phyloP scores from a whole-genome alignment of 2,329 filamentous ascomycete genomes.

The Aspergillus caelatus region DNA sequence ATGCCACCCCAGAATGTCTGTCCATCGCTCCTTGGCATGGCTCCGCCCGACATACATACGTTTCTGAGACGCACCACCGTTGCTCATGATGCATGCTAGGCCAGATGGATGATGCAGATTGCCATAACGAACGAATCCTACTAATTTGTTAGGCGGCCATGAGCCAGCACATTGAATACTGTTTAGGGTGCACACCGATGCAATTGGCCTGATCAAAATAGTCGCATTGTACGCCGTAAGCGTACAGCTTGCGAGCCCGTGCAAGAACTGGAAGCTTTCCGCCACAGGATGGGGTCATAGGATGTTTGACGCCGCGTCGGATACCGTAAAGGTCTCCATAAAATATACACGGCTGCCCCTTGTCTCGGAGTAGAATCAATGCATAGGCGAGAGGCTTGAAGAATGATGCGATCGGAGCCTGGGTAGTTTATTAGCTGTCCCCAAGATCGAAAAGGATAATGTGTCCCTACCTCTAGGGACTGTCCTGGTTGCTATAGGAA shows the following conservation, averaged over 20 bases:
- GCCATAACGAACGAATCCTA: constrained; percentile 56
- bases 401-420: constrained; percentile 64
- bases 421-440: constrained; percentile 1
- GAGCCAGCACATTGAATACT: not conserved
- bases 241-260: constrained; percentile 66
- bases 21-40: constrained; percentile 65
- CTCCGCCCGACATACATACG: constrained; percentile 64
- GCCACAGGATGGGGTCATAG: constrained; percentile 56
- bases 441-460: not conserved
- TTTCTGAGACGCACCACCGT: constrained; percentile 52
- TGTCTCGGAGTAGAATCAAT: constrained; percentile 67
- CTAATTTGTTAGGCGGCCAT: not conserved
- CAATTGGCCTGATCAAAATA: constrained; percentile 65
- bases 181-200: constrained; percentile 49
- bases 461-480: constrained; percentile 54
- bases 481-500: constrained; percentile 60
- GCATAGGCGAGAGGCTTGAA: constrained; percentile 75
- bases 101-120: constrained; percentile 54
- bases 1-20: constrained; percentile 62
- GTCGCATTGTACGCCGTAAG: constrained; percentile 66
- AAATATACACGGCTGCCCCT: constrained; percentile 69
- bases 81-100: constrained; percentile 61
- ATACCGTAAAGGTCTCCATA: constrained; percentile 72
- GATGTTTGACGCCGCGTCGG: constrained; percentile 50
- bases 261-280: constrained; percentile 61